These are phyloP conservation scores for Coniochaeta hoffmannii DNA, from an alignment of 2,329 filamentous ascomycete species.

Conservation along the genomic window DNA sequence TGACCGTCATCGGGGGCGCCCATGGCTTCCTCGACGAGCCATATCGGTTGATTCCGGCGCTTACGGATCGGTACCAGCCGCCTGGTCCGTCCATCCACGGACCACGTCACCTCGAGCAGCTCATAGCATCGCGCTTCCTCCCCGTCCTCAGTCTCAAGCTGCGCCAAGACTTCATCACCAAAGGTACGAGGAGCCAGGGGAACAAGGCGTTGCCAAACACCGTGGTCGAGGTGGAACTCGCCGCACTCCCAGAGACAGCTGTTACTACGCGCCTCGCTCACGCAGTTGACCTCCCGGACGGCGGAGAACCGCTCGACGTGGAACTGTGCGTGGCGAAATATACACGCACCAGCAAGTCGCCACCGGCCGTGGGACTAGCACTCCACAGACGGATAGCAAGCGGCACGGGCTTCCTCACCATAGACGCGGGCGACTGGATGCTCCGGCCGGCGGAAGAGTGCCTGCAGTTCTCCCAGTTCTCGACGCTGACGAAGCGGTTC, in stretches of 20 bases:
- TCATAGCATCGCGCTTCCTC: constrained; percentile 28
- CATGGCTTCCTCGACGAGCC: constrained; percentile 29
- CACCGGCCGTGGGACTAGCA: constrained; percentile 23
- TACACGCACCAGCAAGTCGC: constrained; percentile 10
- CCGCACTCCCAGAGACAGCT: constrained; percentile 29
- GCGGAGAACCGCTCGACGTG: constrained; percentile 23
- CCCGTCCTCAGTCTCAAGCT: constrained; percentile 29
- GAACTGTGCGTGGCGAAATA: constrained; percentile 25
- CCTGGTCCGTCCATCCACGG: constrained; percentile 27
- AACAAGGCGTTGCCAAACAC: constrained; percentile 16
- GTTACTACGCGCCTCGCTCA: constrained; percentile 26
- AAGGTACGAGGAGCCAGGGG: background rate
- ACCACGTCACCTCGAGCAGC: constrained; percentile 26
- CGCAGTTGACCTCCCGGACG: constrained; percentile 22
- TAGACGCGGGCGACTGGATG: constrained; percentile 35
- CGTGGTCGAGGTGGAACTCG: constrained; percentile 27
- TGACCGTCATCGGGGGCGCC: constrained; percentile 30
- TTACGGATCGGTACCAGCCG: constrained; percentile 32
- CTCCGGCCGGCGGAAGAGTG: constrained; percentile 19
- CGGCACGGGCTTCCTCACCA: constrained; percentile 27
- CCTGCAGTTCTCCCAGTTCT: constrained; percentile 23
- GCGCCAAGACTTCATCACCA: constrained; percentile 27
- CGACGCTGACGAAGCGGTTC: constrained; percentile 18
- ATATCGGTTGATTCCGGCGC: constrained; percentile 21
- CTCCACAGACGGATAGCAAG: constrained; percentile 23